phyloP scores from a whole-genome alignment of 257 asterid genomes.

The Handroanthus guayacan region DNA sequence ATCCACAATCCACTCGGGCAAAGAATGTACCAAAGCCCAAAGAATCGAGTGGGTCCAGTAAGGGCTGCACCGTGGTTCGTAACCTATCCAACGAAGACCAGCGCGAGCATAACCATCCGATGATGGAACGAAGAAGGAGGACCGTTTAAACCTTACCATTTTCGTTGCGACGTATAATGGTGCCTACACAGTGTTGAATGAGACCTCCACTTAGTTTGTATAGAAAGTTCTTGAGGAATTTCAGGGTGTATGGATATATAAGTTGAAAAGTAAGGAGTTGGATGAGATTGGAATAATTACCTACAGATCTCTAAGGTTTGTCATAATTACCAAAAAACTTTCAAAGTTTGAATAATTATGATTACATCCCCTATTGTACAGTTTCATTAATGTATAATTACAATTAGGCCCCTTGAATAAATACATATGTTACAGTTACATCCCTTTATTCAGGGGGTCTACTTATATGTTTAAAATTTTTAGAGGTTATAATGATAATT shows the following conservation, averaged over 20 bases:
- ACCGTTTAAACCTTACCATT: conserved; percentile 77
- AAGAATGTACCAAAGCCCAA: conserved; percentile 58
- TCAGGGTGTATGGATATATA: background rate
- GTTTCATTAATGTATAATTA: too few relatives aligned
- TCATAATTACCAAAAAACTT: too few relatives aligned
- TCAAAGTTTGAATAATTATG: too few relatives aligned
- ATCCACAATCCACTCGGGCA: conserved; percentile 65
- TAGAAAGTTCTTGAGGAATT: background rate
- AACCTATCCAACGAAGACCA: conserved; percentile 71
- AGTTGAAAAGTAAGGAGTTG: background rate
- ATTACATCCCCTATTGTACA: too few relatives aligned
- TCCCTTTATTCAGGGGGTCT: too few relatives aligned
- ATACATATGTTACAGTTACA: too few relatives aligned
- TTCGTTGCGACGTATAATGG: conserved; percentile 86
- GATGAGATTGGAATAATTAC: too few relatives aligned
- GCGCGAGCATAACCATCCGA: conserved; percentile 76
- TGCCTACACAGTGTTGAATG: conserved; percentile 48
- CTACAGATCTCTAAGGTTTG: too few relatives aligned
- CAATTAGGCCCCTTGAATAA: too few relatives aligned
- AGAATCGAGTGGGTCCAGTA: conserved; percentile 83
- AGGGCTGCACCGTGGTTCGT: conserved; percentile 84
- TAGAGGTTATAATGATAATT: too few relatives aligned
- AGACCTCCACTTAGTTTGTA: too few relatives aligned
- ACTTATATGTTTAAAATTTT: too few relatives aligned
- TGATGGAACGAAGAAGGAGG: conserved; percentile 84